Base-by-base conservation (phyloP, 352 stramenopile genomes). In the Pythium monospermum region DNA sequence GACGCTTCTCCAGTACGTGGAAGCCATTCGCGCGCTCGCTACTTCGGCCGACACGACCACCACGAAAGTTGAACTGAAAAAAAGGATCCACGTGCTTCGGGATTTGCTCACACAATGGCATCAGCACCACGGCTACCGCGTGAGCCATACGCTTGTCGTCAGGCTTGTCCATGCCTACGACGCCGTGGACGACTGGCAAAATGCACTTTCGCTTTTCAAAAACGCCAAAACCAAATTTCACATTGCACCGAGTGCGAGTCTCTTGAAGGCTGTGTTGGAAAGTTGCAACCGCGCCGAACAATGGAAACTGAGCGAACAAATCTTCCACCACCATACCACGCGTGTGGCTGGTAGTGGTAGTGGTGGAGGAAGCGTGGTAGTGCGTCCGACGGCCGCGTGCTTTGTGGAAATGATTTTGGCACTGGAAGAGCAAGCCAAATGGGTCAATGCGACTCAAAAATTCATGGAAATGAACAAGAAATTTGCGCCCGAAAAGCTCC, bases 351-450 rank as follows among this genome's bases (percentile, higher is more conserved):
- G n/a, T 65, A 86, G 27, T 13, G 30, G 30, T 13, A 67, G 74
- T 45, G 44, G 71, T 11, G 49, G 55, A 7, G 64, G 57, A 43
- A 30, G 43, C 18, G 27, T 16, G 37, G 72, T 62, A 3, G 56
- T 88, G 8, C 66, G 51, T 39, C 76, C 75, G 15, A 73, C 73
- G 11, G 56, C 63, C 12, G 71, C 74, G 49, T 85, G 74, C 48
- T 90, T 86, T 38, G 74, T 90, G n/a, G 66, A 92, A 70, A 67
- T 59, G 11, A 89, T 92, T 51, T 85, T 73, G 25, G 74, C 81
- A 2, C 61, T 79, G 11, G 78, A 92, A 49, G 66, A 88, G 50
- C 61, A 57, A 19, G 75, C 83, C 12, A 60, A 85, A n/a, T 92
- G 81, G 81, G 66, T 76, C 8, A 40, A 54, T 18, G 81, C 81